Evolutionary conservation across 495 filamentous ascomycete genomes (phyloP).

Genomic region (Penicillium soppii): DNA sequence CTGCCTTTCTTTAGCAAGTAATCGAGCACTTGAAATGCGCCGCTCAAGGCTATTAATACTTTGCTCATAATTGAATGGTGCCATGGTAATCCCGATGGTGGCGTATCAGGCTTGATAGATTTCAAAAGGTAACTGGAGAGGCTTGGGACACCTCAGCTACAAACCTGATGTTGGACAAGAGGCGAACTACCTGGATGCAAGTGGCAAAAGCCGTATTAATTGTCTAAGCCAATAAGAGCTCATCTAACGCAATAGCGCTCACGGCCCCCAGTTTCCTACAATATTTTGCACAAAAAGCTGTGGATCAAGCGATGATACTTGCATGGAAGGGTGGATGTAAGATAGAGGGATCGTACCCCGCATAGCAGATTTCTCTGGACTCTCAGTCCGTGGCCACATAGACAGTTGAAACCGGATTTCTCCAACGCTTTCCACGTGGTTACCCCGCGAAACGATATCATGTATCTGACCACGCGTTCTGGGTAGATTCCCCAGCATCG

Average conservation of each 20-base stretch:
- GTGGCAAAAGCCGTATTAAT: too few species aligned
- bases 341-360: not conserved
- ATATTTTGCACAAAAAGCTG: not conserved
- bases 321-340: not conserved
- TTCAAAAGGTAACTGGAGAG: too few species aligned
- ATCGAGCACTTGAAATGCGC: too few species aligned
- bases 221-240: not conserved
- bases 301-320: not conserved
- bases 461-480: slow-evolving; percentile 2
- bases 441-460: slow-evolving; percentile 1
- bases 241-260: not conserved
- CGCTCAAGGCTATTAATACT: too few species aligned
- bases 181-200: too few species aligned
- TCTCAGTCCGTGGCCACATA: slow-evolving; percentile 4
- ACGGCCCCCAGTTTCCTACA: not conserved
- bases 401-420: not conserved
- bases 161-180: too few species aligned
- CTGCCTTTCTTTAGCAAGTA: too few species aligned
- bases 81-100: too few species aligned
- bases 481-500: slow-evolving; percentile 5
- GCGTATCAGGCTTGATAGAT: too few species aligned
- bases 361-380: not conserved
- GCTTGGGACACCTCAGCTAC: too few species aligned
- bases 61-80: too few species aligned
- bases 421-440: not conserved